phyloP scores from a whole-genome alignment of 1,139 yeast species.

The Suhomyces chickasaworum region DNA sequence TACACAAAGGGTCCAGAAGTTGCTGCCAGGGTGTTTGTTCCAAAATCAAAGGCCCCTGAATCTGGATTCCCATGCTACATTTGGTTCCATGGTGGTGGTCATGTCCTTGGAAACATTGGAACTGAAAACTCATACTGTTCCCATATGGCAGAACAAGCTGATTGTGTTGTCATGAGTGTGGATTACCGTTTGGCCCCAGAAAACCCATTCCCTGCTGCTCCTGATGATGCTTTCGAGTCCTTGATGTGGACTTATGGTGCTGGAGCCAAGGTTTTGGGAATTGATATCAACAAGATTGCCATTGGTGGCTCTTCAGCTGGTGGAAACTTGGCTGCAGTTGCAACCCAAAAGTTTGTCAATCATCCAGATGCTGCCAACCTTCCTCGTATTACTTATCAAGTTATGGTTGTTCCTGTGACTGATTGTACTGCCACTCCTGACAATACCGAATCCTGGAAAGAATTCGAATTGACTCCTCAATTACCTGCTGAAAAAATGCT shows the following conservation, averaged over 20 bases:
- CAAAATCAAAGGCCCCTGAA: slow-evolving; percentile 36
- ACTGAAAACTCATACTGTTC: slow-evolving; percentile 52
- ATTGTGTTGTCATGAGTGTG: slow-evolving; percentile 41
- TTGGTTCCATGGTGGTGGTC: slow-evolving; percentile 55
- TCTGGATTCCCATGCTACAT: slow-evolving; percentile 48
- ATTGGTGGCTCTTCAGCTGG: slow-evolving; percentile 55
- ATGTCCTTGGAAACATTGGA: slow-evolving; percentile 48
- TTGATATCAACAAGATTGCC: slow-evolving; percentile 38
- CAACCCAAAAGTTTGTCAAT: slow-evolving; percentile 41
- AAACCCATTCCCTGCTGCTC: slow-evolving; percentile 51
- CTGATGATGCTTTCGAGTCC: slow-evolving; percentile 47
- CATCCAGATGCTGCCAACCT: slow-evolving; percentile 24
- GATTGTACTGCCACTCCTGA: slow-evolving; percentile 48
- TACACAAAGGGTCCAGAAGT: slow-evolving; percentile 31
- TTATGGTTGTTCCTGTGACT: slow-evolving; percentile 51
- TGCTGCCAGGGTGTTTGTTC: slow-evolving; percentile 45
- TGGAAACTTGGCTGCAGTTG: slow-evolving; percentile 46
- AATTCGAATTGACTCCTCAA: slow-evolving; percentile 46
- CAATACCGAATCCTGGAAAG: slow-evolving; percentile 42
- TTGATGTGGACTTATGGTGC: slow-evolving; percentile 22
- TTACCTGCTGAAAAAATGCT: slow-evolving; percentile 52
- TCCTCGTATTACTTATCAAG: slow-evolving; percentile 44
- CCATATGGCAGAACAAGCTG: slow-evolving; percentile 37
- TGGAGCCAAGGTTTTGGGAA: slow-evolving; percentile 25
- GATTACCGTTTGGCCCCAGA: slow-evolving; percentile 47